Conservation (phyloP, 2,329 filamentous ascomycete genomes). For the Fusarium tjaetaba region DNA sequence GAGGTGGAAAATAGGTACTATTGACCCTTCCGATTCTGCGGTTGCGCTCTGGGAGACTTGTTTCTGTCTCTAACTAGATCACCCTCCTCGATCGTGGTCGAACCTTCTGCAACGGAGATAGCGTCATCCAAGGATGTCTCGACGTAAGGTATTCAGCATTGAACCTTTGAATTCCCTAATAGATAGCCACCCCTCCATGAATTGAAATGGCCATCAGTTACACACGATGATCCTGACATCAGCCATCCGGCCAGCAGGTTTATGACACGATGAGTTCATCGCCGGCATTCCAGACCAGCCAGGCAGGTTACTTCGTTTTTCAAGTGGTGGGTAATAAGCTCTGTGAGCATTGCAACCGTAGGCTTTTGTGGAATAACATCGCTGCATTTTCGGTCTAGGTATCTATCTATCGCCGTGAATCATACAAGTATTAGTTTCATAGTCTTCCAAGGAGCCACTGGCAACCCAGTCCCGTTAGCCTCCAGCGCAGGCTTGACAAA, state of each 20-base stretch:
- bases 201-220: constrained; percentile 2
- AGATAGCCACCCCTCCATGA: neutral
- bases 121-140: constrained; percentile 29
- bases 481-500: constrained; percentile 6
- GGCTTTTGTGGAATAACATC: neutral
- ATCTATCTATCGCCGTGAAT: constrained; percentile 30
- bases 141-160: constrained; percentile 3
- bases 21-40: constrained; percentile 16
- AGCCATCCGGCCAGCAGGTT: constrained; percentile 8
- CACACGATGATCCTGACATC: constrained; percentile 30
- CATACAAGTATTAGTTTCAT: constrained; percentile 28
- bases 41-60: constrained; percentile 25
- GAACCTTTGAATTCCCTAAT: neutral
- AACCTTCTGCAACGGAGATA: constrained; percentile 23
- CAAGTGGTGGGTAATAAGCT: constrained; percentile 6
- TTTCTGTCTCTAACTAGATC: constrained; percentile 1
- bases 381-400: constrained; percentile 13
- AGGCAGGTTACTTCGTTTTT: neutral
- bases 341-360: neutral
- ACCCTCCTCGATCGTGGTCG: constrained; percentile 1
- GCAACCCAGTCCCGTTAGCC: neutral
- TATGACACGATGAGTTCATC: constrained; percentile 3
- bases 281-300: constrained; percentile 20
- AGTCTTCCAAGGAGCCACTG: constrained; percentile 5
- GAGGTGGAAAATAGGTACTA: neutral